A percentile compares a stretch with the other conserved stretches of the same genome.
phyloP scores from a whole-genome alignment of 2,329 filamentous ascomycete species.

The Dactylonectria macrodidyma region DNA sequence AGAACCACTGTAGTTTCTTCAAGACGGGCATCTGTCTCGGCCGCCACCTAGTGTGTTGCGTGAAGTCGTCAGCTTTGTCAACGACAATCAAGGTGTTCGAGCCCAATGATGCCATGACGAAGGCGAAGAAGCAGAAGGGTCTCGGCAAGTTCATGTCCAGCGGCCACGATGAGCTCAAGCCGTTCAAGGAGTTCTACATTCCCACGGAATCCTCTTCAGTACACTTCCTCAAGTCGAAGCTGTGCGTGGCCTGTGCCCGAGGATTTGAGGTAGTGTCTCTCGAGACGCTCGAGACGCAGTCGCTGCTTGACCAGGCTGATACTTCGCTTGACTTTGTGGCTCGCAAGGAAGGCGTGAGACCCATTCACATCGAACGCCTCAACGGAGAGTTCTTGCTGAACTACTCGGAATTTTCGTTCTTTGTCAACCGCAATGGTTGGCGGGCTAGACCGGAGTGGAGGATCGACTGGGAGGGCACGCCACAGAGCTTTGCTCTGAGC shows the following conservation, averaged over 20 bases:
- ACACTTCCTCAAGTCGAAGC: slow-evolving; percentile 95
- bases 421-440: slow-evolving; percentile 99
- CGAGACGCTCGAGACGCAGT: slow-evolving; percentile 98
- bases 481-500: slow-evolving; percentile 92
- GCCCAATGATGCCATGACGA: slow-evolving; percentile 93
- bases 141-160: slow-evolving; percentile 95
- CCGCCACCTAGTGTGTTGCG: slow-evolving; percentile 94
- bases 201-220: slow-evolving; percentile 98
- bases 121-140: slow-evolving; percentile 95
- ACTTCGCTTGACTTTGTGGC: slow-evolving; percentile 98
- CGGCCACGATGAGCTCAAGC: slow-evolving; percentile 94
- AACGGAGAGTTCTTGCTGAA: slow-evolving; percentile 98
- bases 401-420: slow-evolving; percentile 99
- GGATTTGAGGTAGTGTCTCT: slow-evolving; percentile 98
- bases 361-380: slow-evolving; percentile 96
- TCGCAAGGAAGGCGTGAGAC: slow-evolving; percentile 91
- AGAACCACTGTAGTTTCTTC: slow-evolving; percentile 98
- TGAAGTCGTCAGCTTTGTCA: slow-evolving; percentile 93
- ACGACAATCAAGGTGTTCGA: slow-evolving; percentile 99
- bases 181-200: slow-evolving; percentile 99
- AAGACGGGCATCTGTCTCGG: slow-evolving; percentile 96
- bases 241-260: slow-evolving; percentile 95
- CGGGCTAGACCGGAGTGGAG: slow-evolving; percentile 95
- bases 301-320: slow-evolving; percentile 95
- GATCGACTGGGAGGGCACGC: slow-evolving; percentile 97